Evolutionary conservation across 148 eudicot species (phyloP).

Genomic region (Polygonum maritimum): DNA sequence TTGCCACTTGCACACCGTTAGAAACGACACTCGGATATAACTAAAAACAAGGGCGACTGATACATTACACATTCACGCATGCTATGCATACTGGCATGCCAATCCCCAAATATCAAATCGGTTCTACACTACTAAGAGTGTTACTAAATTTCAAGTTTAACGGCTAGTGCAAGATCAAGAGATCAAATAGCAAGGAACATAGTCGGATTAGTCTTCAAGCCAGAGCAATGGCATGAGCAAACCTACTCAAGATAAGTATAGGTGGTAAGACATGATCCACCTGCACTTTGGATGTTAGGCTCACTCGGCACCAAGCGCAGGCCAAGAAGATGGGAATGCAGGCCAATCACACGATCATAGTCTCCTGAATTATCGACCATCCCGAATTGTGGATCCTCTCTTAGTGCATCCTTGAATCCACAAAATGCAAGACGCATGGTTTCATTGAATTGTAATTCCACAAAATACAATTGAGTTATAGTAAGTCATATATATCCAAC

Average conservation of each 20-base stretch:
- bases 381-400: conserved; percentile 8
- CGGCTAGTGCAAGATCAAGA: not conserved
- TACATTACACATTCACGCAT: not conserved
- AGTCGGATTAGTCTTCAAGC: not conserved
- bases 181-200: not conserved
- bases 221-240: not conserved
- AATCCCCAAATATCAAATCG: not conserved
- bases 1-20: not conserved
- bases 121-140: not conserved
- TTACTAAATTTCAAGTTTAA: not conserved
- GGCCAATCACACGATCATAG: not conserved
- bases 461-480: not conserved
- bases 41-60: not conserved
- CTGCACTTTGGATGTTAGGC: conserved; percentile 10
- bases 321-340: not conserved
- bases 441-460: not conserved
- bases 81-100: not conserved
- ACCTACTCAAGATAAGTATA: conserved; percentile 9
- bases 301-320: not conserved
- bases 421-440: not conserved
- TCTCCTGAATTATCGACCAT: conserved; percentile 4
- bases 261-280: conserved; percentile 10
- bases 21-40: not conserved
- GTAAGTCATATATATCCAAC: not conserved
- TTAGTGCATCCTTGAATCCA: conserved; percentile 4